A percentile compares a stretch with the other conserved stretches of the same genome.
phyloP scores from a whole-genome alignment of 805 yeast species.

The Metschnikowia henanensis region DNA sequence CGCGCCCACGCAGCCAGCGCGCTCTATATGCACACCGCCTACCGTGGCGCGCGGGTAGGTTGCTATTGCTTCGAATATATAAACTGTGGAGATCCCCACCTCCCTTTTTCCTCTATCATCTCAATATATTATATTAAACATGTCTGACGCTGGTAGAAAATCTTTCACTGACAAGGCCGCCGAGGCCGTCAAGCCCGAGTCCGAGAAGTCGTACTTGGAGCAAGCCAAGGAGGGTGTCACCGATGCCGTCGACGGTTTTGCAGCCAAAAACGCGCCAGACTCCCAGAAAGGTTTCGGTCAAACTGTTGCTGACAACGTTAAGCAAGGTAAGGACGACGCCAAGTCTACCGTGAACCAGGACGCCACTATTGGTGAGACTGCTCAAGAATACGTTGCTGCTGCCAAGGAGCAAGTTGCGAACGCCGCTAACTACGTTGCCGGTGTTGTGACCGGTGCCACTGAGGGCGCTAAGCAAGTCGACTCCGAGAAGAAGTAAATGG shows the following conservation, averaged over 20 bases:
- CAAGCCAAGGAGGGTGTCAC: conserved; percentile 72
- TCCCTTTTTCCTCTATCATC: not conserved
- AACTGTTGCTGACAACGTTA: conserved; percentile 61
- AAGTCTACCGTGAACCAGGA: conserved; percentile 28
- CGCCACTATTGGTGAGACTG: conserved; percentile 42
- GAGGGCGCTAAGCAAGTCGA: conserved; percentile 47
- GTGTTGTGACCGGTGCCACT: conserved; percentile 56
- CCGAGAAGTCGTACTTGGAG: conserved; percentile 61
- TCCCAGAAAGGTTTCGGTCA: conserved; percentile 69
- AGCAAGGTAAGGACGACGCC: conserved; percentile 56
- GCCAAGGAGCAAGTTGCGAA: conserved; percentile 57
- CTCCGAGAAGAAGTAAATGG: conserved; percentile 24
- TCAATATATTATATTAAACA: conserved; percentile 7
- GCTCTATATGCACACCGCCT: conserved; percentile 4
- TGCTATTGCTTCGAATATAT: conserved; percentile 9
- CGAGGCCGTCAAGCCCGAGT: conserved; percentile 70
- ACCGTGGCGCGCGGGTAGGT: conserved; percentile 1
- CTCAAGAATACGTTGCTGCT: conserved; percentile 46
- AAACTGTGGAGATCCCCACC: not conserved
- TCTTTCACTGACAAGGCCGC: conserved; percentile 63
- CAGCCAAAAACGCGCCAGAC: conserved; percentile 60
- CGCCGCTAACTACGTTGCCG: conserved; percentile 56
- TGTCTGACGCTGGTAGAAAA: conserved; percentile 69
- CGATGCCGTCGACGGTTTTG: conserved; percentile 64
- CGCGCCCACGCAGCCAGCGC: conserved; percentile 3